Percentiles rank a stretch among this genome's conserved stretches.
Evolutionary conservation across 345 rosid genomes (phyloP).

Genomic region (Lenwebbia sp.): DNA sequence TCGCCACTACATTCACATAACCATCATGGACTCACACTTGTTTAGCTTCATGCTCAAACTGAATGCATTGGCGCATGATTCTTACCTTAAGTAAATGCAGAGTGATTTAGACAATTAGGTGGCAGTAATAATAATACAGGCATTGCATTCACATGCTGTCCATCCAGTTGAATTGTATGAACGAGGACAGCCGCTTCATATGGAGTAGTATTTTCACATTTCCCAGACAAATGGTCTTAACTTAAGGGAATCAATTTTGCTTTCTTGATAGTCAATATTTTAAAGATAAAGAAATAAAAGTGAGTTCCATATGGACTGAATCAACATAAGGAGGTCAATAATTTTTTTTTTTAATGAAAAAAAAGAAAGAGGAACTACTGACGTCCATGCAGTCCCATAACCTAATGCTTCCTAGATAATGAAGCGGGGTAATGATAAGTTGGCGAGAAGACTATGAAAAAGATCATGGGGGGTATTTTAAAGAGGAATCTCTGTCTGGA

Average conservation of each 20-base stretch:
- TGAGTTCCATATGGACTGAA: neutral
- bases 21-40: neutral
- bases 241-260: neutral
- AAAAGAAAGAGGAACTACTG: neutral
- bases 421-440: neutral
- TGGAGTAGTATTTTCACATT: neutral
- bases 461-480: no score
- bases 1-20: slow-evolving; percentile 12
- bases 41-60: neutral
- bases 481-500: neutral
- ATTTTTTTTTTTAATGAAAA: neutral
- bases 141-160: neutral
- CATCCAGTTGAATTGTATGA: neutral
- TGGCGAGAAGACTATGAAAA: no score
- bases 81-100: neutral
- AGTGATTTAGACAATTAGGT: neutral
- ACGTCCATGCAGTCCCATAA: neutral
- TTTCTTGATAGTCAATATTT: neutral
- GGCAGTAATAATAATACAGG: neutral
- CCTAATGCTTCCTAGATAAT: neutral
- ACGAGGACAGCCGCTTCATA: neutral
- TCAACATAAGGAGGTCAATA: neutral
- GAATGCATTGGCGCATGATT: neutral
- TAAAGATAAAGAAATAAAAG: no score
- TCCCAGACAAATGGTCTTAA: no score